phyloP scores from a whole-genome alignment of 352 stramenopile species.

The Phytophthora quininea region DNA sequence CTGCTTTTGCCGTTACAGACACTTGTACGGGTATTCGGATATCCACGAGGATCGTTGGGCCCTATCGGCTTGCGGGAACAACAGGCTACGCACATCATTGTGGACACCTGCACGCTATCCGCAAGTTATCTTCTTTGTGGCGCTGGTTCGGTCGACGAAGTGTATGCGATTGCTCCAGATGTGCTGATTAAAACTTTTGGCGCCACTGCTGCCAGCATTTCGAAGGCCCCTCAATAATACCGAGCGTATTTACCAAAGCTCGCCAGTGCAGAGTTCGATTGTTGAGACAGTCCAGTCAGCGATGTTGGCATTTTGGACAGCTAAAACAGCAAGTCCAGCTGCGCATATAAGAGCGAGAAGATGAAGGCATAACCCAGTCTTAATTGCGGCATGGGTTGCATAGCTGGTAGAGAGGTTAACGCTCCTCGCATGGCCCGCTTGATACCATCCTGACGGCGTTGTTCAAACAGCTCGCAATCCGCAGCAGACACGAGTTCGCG shows the following conservation, averaged over 20 bases:
- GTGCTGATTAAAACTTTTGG: conserved; percentile 17
- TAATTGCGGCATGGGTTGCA: no score
- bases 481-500: conserved; percentile 26
- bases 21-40: conserved; percentile 71
- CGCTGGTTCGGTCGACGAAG: conserved; percentile 46
- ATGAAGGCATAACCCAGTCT: no score
- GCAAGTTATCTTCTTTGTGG: conserved; percentile 52
- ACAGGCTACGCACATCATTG: conserved; percentile 46
- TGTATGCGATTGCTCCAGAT: conserved; percentile 51
- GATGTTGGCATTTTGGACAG: no score
- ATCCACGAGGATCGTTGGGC: conserved; percentile 58
- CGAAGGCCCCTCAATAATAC: conserved; percentile 4
- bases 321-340: no score
- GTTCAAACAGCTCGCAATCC: background rate
- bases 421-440: no score
- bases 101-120: conserved; percentile 43
- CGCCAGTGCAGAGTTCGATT: no score
- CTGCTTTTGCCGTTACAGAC: conserved; percentile 33
- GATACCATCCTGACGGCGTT: no score
- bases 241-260: no score
- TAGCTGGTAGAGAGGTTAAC: no score
- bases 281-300: no score
- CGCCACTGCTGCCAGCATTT: conserved; percentile 23
- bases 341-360: no score
- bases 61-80: conserved; percentile 69